Conservation (phyloP, 1,284 basidiomycete species). For the Ceratobasidium sp. region DNA sequence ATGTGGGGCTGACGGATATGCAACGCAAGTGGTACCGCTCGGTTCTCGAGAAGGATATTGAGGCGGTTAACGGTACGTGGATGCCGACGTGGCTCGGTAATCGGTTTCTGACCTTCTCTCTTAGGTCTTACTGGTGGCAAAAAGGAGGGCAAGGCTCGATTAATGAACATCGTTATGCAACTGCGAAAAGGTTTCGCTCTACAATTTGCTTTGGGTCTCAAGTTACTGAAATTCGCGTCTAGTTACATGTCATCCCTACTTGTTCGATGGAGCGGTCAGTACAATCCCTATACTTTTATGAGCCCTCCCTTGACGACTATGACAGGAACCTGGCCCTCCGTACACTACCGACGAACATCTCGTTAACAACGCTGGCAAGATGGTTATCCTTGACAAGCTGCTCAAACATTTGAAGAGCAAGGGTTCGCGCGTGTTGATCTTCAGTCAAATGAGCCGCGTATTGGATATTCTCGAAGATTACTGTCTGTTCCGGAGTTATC, state of each 20-base stretch:
- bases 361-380: conserved; percentile 95
- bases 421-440: conserved; percentile 95
- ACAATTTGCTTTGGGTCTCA: not conserved
- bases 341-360: conserved; percentile 99
- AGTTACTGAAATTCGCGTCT: not conserved
- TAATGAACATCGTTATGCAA: conserved; percentile 99
- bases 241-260: conserved; percentile 86
- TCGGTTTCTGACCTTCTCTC: not conserved
- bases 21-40: conserved; percentile 98
- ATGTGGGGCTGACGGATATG: conserved; percentile 98
- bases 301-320: conserved; percentile 2
- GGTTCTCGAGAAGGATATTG: conserved; percentile 98
- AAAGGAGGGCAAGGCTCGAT: conserved; percentile 97
- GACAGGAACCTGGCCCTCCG: conserved; percentile 93
- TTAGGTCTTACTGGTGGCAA: conserved; percentile 84
- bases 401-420: conserved; percentile 90
- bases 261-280: conserved; percentile 86
- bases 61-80: conserved; percentile 90
- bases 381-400: conserved; percentile 97
- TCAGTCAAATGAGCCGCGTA: conserved; percentile 98
- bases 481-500: conserved; percentile 91
- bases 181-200: conserved; percentile 69
- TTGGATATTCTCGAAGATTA: conserved; percentile 98
- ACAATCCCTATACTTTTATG: not conserved
- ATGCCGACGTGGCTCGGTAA: not conserved